phyloP scores from a whole-genome alignment of 1,284 basidiomycete genomes.

The Coriolopsis trogii region DNA sequence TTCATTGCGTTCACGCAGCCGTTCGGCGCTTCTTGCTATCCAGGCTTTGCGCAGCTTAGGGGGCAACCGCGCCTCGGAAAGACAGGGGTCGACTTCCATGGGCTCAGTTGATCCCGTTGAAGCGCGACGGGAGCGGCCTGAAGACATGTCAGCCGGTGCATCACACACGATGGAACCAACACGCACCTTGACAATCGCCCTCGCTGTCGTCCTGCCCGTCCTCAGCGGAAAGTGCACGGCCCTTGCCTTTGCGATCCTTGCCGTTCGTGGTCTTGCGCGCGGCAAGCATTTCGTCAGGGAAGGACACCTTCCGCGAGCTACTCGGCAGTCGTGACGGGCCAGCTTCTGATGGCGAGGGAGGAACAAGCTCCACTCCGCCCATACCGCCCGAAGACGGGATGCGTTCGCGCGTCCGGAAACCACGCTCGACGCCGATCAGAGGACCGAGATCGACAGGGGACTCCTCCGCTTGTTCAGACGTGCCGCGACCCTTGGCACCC shows the following conservation, averaged over 20 bases:
- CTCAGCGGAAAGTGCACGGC: constrained; percentile 27
- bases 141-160: background rate
- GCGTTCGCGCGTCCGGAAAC: constrained; percentile 63
- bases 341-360: constrained; percentile 18
- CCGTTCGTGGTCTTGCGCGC: constrained; percentile 22
- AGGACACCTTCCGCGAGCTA: constrained; percentile 15
- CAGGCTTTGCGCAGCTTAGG: constrained; percentile 67
- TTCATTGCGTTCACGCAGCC: constrained; percentile 24
- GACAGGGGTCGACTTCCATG: constrained; percentile 22
- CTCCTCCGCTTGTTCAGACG: constrained; percentile 9
- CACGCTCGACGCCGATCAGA: constrained; percentile 66
- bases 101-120: background rate
- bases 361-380: constrained; percentile 61
- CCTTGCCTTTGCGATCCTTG: constrained; percentile 36
- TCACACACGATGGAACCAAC: background rate
- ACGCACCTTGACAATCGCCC: background rate
- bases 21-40: constrained; percentile 38
- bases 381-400: constrained; percentile 58
- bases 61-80: constrained; percentile 51
- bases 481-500: constrained; percentile 1
- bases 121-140: constrained; percentile 4
- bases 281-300: constrained; percentile 15
- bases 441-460: constrained; percentile 62
- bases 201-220: constrained; percentile 14
- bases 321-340: constrained; percentile 21